Percentiles rank a stretch among this genome's conserved stretches.
Conservation (phyloP, 306 rosid species). For the Quercus bicolor region DNA sequence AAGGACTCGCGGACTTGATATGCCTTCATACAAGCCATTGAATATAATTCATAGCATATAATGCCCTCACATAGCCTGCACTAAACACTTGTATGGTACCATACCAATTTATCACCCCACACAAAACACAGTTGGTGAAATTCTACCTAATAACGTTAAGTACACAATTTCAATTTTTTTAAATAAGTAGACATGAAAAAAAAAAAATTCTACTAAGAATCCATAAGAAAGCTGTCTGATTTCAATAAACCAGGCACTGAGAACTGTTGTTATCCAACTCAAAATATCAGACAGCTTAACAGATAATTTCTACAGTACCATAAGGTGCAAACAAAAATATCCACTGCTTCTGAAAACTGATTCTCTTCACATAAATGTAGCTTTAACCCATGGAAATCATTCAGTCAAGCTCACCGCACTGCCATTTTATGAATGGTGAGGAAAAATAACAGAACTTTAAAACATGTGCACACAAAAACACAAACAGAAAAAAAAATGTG, state of each 20-base stretch:
- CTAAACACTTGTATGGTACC: neutral
- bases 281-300: neutral
- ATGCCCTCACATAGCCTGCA: neutral
- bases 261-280: neutral
- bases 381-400: neutral
- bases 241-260: no score
- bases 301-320: neutral
- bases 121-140: no score
- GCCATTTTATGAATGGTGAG: neutral
- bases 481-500: neutral
- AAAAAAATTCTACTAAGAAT: no score
- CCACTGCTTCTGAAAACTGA: neutral
- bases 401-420: neutral
- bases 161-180: no score
- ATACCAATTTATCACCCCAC: neutral
- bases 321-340: neutral
- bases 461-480: neutral
- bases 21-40: neutral
- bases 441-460: neutral
- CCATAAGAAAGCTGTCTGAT: no score
- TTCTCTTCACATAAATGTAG: neutral
- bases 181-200: no score
- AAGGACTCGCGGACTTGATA: neutral
- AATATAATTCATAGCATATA: neutral
- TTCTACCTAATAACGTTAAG: no score